phyloP scores from a whole-genome alignment of 1,284 basidiomycete genomes.

The Microbotryomycetes sp. region DNA sequence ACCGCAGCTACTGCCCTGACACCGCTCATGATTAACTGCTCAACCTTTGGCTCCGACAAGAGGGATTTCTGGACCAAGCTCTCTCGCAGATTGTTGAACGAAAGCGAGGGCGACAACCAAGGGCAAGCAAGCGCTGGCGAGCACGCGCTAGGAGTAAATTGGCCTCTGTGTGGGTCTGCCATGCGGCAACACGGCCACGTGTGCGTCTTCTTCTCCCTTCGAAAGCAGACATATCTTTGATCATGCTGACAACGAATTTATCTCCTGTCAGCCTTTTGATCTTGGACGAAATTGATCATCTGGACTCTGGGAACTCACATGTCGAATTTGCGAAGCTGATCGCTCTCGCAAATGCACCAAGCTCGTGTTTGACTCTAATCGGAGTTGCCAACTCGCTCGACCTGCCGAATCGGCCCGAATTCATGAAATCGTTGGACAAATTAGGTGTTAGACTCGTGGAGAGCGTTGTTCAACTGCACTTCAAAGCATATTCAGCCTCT shows the following conservation, averaged over 20 bases:
- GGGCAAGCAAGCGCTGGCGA: constrained; percentile 21
- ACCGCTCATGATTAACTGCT: constrained; percentile 44
- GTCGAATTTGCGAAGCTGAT: constrained; percentile 43
- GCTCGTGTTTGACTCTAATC: constrained; percentile 36
- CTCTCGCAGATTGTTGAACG: constrained; percentile 20
- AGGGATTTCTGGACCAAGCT: constrained; percentile 36
- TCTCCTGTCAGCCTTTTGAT: constrained; percentile 39
- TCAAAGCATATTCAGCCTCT: constrained; percentile 42
- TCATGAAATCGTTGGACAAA: constrained; percentile 39
- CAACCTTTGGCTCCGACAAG: constrained; percentile 36
- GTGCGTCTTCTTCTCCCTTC: constrained; percentile 8
- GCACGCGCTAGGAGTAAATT: too few species aligned
- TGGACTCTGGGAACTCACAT: constrained; percentile 11
- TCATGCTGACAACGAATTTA: constrained; percentile 1
- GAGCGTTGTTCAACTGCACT: constrained; percentile 38
- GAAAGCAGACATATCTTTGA: constrained; percentile 5
- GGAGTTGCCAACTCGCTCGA: constrained; percentile 41
- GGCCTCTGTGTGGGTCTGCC: too few species aligned
- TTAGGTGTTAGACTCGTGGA: constrained; percentile 3
- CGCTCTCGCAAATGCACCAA: constrained; percentile 32
- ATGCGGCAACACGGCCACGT: constrained; percentile 21
- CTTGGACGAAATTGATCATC: constrained; percentile 47
- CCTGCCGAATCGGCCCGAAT: constrained; percentile 32
- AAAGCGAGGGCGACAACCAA: constrained; percentile 13
- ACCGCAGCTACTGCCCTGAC: constrained; percentile 18